Conservation (phyloP, 1,139 yeast genomes). For the Lizanozyma gosingica region DNA sequence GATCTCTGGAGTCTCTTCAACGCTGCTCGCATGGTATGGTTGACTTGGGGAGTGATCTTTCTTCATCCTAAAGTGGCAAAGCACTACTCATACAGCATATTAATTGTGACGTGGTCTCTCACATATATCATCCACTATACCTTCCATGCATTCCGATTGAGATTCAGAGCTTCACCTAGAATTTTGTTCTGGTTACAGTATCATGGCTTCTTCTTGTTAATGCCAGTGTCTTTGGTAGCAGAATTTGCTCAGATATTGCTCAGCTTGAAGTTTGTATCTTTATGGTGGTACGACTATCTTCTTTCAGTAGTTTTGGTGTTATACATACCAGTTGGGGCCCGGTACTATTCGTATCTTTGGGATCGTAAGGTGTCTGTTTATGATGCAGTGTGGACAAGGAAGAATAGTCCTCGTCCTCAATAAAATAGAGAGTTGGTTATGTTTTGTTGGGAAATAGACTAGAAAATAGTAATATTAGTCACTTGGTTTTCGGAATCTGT, state of each 20-base stretch:
- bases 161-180: constrained; percentile 24
- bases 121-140: constrained; percentile 33
- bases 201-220: not conserved
- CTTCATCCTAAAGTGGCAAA: constrained; percentile 43
- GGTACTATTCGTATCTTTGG: not conserved
- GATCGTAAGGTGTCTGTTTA: not conserved
- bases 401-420: not conserved
- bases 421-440: no score
- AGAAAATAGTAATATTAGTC: no score
- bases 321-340: not conserved
- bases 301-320: not conserved
- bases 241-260: not conserved
- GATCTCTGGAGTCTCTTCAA: constrained; percentile 24
- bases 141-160: constrained; percentile 39
- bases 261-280: not conserved
- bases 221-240: not conserved
- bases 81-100: constrained; percentile 38
- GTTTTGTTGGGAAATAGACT: no score
- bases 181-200: not conserved
- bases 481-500: no score
- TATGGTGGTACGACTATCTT: not conserved
- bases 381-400: not conserved
- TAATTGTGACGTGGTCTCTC: constrained; percentile 39
- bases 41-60: constrained; percentile 37
- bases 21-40: constrained; percentile 28